A percentile compares a stretch with the other conserved stretches of the same genome.
phyloP scores from a whole-genome alignment of 164 flowering plant species.

The Aristolochia fimbriata region DNA sequence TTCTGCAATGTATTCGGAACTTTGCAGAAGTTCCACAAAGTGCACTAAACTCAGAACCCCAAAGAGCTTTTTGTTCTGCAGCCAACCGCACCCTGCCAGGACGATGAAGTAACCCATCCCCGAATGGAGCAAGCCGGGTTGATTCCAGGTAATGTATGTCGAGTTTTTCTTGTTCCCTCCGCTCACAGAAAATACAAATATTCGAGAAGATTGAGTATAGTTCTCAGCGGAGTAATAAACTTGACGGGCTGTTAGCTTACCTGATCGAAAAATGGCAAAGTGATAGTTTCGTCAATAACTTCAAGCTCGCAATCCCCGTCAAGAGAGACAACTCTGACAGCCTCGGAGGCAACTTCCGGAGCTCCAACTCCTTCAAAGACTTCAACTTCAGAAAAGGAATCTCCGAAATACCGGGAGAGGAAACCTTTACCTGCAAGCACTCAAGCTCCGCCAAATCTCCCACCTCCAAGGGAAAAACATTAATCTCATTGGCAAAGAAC shows the following conservation, averaged over 20 bases:
- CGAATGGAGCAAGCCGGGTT: no score
- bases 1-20: no score
- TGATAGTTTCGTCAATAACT: slow-evolving; percentile 64
- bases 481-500: slow-evolving; percentile 76
- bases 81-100: no score
- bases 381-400: slow-evolving; percentile 46
- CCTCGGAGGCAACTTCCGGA: slow-evolving; percentile 55
- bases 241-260: slow-evolving; percentile 14
- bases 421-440: slow-evolving; percentile 63
- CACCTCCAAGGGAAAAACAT: slow-evolving; percentile 58
- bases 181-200: no score
- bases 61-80: no score
- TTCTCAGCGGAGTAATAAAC: no score
- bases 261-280: slow-evolving; percentile 85
- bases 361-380: slow-evolving; percentile 78
- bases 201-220: no score
- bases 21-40: no score
- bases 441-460: slow-evolving; percentile 48
- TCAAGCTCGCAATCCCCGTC: slow-evolving; percentile 58
- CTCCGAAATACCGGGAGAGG: slow-evolving; percentile 48
- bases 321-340: slow-evolving; percentile 48
- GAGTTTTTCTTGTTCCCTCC: no score
- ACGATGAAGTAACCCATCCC: no score
- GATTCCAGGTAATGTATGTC: no score
- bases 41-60: no score